phyloP scores from a whole-genome alignment of 306 rosid genomes.

The Castanopsis chinensis region DNA sequence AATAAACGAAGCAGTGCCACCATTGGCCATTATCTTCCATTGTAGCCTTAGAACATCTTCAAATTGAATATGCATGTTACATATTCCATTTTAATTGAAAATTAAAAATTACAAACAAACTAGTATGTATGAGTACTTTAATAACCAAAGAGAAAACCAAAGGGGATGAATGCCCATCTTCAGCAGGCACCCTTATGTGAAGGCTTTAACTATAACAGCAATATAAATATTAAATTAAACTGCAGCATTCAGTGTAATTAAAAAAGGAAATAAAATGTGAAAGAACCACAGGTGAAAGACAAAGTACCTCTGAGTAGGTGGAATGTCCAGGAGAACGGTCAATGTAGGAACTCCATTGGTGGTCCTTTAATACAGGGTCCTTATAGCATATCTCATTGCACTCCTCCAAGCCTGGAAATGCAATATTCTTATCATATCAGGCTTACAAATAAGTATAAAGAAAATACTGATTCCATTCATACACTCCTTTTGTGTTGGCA shows the following conservation, averaged over 20 bases:
- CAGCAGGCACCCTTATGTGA: background rate
- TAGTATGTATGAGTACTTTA: background rate
- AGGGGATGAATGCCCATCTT: background rate
- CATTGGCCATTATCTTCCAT: too few species aligned
- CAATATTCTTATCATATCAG: constrained; percentile 4
- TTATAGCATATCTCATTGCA: constrained; percentile 82
- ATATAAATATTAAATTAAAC: background rate
- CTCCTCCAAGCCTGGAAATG: constrained; percentile 64
- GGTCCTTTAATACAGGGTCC: constrained; percentile 90
- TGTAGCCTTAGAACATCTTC: too few species aligned
- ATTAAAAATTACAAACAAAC: background rate
- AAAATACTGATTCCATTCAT: background rate
- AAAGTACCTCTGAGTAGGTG: constrained; percentile 64
- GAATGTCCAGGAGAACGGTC: constrained; percentile 93
- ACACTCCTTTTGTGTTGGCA: background rate
- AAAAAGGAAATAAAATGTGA: background rate
- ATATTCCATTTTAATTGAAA: too few species aligned
- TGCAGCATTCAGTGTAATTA: background rate
- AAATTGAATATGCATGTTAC: too few species aligned
- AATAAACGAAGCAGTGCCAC: background rate
- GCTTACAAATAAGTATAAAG: background rate
- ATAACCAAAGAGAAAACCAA: background rate
- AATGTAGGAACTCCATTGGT: constrained; percentile 91
- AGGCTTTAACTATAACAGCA: constrained; percentile 1
- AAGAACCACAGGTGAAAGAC: background rate